Percentiles rank a stretch among this genome's conserved stretches.
Conservation (phyloP, 2,329 filamentous ascomycete species). For the Neonectria magnoliae region DNA sequence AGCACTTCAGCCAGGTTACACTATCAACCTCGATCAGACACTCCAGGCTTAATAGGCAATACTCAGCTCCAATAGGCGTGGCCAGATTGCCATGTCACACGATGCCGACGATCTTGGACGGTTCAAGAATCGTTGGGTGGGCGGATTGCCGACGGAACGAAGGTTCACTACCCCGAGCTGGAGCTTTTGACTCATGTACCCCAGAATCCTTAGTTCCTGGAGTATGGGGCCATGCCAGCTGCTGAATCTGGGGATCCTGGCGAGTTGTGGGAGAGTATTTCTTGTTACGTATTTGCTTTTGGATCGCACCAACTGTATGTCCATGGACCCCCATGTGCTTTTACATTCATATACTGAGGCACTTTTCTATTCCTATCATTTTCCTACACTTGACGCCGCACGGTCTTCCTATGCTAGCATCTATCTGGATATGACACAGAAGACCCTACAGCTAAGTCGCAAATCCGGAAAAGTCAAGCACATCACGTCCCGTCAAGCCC, state of each 20-base stretch:
- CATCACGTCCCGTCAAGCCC: slow-evolving; percentile 38
- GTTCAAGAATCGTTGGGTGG: neutral
- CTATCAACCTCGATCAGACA: neutral
- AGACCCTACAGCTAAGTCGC: slow-evolving; percentile 13
- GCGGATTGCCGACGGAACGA: slow-evolving; percentile 3
- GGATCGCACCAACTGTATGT: neutral
- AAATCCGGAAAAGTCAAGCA: slow-evolving; percentile 37
- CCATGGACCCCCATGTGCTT: neutral
- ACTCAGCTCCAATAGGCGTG: too few species aligned
- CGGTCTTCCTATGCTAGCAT: too few species aligned
- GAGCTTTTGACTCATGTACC: slow-evolving; percentile 1
- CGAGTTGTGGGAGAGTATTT: slow-evolving; percentile 7
- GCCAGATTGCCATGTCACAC: neutral
- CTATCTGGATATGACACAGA: neutral
- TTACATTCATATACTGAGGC: neutral
- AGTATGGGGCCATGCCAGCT: neutral
- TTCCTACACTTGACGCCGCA: neutral
- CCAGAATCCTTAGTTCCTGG: neutral
- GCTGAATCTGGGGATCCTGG: slow-evolving; percentile 1
- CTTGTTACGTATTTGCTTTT: slow-evolving; percentile 9
- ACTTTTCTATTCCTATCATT: neutral
- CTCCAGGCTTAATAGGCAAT: neutral
- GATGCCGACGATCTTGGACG: neutral
- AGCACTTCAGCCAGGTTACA: too few species aligned
- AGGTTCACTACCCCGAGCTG: neutral